These are phyloP conservation scores for Morella rubra DNA, from an alignment of 306 rosid genomes.

Conservation along the genomic window DNA sequence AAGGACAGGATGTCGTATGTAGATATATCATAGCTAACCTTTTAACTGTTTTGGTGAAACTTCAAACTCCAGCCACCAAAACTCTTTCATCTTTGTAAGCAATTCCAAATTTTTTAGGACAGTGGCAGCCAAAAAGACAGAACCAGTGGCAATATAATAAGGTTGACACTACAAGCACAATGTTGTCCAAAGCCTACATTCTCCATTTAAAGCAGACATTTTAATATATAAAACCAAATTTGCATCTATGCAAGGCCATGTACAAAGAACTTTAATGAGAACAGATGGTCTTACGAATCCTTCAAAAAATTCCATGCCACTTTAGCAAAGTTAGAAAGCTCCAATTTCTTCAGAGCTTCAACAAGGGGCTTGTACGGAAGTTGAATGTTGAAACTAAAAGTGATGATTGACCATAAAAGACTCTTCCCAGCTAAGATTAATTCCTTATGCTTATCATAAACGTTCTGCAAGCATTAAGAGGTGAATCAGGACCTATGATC, in stretches of 20 bases:
- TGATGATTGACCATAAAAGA: constrained; percentile 41
- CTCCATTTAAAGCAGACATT: constrained; percentile 8
- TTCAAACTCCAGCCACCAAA: constrained; percentile 57
- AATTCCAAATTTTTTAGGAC: constrained; percentile 43
- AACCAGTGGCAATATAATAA: constrained; percentile 50
- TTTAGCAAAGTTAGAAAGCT: constrained; percentile 38
- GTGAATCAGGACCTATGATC: neutral
- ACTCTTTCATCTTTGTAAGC: constrained; percentile 37
- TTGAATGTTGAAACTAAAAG: constrained; percentile 44
- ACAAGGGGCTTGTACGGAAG: constrained; percentile 53
- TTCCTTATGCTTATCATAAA: constrained; percentile 44
- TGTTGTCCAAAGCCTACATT: constrained; percentile 47
- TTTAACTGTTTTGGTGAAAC: constrained; percentile 43
- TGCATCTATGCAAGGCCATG: neutral
- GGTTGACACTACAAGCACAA: constrained; percentile 56
- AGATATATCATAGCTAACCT: constrained; percentile 29
- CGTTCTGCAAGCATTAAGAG: constrained; percentile 31
- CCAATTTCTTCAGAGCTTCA: constrained; percentile 40
- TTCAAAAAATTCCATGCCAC: constrained; percentile 57
- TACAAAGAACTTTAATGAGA: neutral
- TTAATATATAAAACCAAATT: neutral
- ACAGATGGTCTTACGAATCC: constrained; percentile 39
- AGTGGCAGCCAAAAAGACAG: constrained; percentile 52
- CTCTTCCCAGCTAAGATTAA: constrained; percentile 41
- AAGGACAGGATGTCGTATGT: neutral